Evolutionary conservation across 164 flowering plant genomes (phyloP).

Genomic region (Piper betle): DNA sequence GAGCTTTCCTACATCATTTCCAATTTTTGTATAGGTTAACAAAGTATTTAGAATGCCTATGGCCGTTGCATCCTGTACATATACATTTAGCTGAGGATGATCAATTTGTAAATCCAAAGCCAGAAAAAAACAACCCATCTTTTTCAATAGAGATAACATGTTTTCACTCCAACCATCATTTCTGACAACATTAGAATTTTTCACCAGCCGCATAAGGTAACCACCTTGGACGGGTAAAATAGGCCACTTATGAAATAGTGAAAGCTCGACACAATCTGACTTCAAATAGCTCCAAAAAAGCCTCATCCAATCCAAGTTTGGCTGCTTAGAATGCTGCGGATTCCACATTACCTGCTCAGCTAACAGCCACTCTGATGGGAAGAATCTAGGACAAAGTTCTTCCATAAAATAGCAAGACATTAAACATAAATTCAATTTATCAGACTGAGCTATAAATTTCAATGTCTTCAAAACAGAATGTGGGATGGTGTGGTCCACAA

Average conservation of each 20-base stretch:
- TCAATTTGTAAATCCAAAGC: constrained; percentile 56
- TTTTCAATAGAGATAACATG: constrained; percentile 63
- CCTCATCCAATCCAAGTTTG: constrained; percentile 71
- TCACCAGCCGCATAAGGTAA: constrained; percentile 52
- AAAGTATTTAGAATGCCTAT: constrained; percentile 71
- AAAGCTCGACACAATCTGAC: constrained; percentile 64
- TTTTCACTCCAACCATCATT: constrained; percentile 98
- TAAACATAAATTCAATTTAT: constrained; percentile 49
- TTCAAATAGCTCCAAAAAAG: constrained; percentile 69
- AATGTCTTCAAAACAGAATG: constrained; percentile 47
- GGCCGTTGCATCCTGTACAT: constrained; percentile 76
- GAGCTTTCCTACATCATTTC: constrained; percentile 32
- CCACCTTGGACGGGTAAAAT: constrained; percentile 59
- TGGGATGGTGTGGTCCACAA: constrained; percentile 56
- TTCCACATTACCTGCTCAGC: constrained; percentile 60
- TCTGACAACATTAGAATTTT: constrained; percentile 65
- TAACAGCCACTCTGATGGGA: constrained; percentile 76
- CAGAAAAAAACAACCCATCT: constrained; percentile 67
- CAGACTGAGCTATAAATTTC: constrained; percentile 46
- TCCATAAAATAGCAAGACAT: constrained; percentile 64
- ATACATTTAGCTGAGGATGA: constrained; percentile 58
- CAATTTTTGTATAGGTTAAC: constrained; percentile 38
- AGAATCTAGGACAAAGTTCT: constrained; percentile 47
- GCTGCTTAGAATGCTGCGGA: constrained; percentile 72
- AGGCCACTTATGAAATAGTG: constrained; percentile 79